These are phyloP conservation scores for Boletus eberwhitei DNA, from an alignment of 768 basidiomycete genomes.

Conservation along the genomic window DNA sequence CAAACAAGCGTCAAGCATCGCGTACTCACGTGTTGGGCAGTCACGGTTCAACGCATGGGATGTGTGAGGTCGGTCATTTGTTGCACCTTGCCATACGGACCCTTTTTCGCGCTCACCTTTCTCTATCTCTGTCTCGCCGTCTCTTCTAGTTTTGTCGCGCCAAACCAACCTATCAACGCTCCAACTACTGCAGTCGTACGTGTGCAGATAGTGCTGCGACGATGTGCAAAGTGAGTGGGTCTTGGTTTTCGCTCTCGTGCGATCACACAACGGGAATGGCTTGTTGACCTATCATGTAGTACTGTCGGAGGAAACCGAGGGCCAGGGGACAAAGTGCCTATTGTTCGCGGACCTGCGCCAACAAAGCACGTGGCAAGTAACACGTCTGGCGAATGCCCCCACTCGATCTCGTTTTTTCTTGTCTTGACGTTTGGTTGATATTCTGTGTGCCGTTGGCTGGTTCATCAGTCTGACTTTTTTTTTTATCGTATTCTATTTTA, in stretches of 20 bases:
- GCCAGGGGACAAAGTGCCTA: slow-evolving; percentile 13
- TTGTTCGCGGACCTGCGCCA: slow-evolving; percentile 28
- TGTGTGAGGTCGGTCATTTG: slow-evolving; percentile 25
- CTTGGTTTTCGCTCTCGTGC: neutral
- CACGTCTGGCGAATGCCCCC: neutral
- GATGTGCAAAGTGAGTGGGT: slow-evolving; percentile 22
- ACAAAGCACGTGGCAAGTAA: slow-evolving; percentile 17
- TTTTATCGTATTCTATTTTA: slow-evolving; percentile 1
- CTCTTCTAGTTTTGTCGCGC: slow-evolving; percentile 47
- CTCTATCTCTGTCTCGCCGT: neutral
- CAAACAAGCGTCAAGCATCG: slow-evolving; percentile 10
- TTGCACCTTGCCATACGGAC: neutral
- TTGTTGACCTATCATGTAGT: slow-evolving; percentile 9
- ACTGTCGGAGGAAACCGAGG: slow-evolving; percentile 23
- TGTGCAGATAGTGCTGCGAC: slow-evolving; percentile 47
- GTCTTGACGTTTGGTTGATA: neutral
- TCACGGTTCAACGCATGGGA: neutral
- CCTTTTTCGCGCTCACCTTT: neutral
- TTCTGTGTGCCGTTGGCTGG: slow-evolving; percentile 1
- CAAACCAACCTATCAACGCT: slow-evolving; percentile 53
- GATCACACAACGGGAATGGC: neutral
- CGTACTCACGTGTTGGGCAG: slow-evolving; percentile 5
- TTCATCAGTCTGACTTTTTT: neutral
- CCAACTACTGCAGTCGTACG: slow-evolving; percentile 59
- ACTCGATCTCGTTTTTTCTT: neutral